Evolutionary conservation across 2,329 filamentous ascomycete species (phyloP), one percentile per base, ranked within the genome.

Genomic region (Penicillium palitans): DNA sequence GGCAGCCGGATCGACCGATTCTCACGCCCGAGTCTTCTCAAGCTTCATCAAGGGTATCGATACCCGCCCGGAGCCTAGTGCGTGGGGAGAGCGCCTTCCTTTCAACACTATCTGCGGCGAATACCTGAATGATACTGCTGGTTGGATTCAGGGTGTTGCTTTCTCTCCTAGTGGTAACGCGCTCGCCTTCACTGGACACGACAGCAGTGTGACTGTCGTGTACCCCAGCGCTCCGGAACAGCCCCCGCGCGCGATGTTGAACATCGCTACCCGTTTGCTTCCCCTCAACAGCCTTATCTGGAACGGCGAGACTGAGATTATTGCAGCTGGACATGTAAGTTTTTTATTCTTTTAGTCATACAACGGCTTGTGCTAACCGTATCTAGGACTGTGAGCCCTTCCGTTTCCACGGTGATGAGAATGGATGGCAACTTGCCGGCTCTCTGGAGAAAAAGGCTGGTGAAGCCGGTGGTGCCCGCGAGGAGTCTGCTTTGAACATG

Each of bases 81-180:
- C 89, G 10, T 99, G 95, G 95, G 95, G 95, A 59, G 95, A 99
- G 81, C 83, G 93, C 50, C 81, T 99, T 61, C 95, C 95, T 7
- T 99, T 99, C 83, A 97, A 97, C 80, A 99, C 95, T 4, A 92
- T 99, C 51, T 99, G 95, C 71, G 95, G 95, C 71, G 95, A 99
- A 78, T 99, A 87, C 73, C 76, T 97, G 68, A 99, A 99, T 77
- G 93, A 95, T 77, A 96, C 93, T 1, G 95, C 95, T 29, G 95
- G 95, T 19, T 99, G 95, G 95, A 87, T 99, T 4, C 95, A 98
- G 79, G 89, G 90, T 33, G 91, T 96, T 15, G 88, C 89, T 15
- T 99, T 99, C 78, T 96, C 92, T 2, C 95, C 95, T 0, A 91
- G 88, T 66, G 95, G 95, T 56, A 86, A 97, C 70, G 91, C 90